These are phyloP conservation scores for Schoenoplectus tabernaemontani DNA, from an alignment of 202 grass and related monocot genomes.

Conservation along the genomic window DNA sequence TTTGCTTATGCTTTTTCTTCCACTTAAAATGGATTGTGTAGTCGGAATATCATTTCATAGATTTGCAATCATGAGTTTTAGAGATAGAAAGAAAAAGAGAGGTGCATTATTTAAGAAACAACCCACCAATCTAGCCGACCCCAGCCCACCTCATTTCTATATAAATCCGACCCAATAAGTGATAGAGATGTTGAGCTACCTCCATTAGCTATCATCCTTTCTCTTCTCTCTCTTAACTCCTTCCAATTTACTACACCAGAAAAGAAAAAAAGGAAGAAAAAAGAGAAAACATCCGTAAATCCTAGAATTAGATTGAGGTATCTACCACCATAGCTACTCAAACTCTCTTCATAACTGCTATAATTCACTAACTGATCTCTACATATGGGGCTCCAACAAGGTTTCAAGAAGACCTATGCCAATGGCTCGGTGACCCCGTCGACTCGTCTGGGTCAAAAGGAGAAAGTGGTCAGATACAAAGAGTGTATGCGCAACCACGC, in stretches of 20 bases:
- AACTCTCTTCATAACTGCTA: background rate
- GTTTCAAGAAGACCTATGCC: slow-evolving; percentile 15
- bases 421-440: slow-evolving; percentile 28
- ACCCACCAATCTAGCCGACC: background rate
- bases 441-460: slow-evolving; percentile 19
- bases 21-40: background rate
- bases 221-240: background rate
- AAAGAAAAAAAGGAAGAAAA: slow-evolving; percentile 19
- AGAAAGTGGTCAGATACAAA: slow-evolving; percentile 55
- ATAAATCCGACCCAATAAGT: slow-evolving; percentile 33
- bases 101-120: slow-evolving; percentile 27
- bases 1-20: background rate
- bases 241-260: slow-evolving; percentile 15
- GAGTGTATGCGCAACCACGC: slow-evolving; percentile 95
- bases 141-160: slow-evolving; percentile 27
- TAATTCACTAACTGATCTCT: background rate
- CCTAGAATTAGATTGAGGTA: background rate
- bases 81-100: background rate
- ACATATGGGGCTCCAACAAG: slow-evolving; percentile 66
- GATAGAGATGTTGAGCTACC: slow-evolving; percentile 24
- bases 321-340: background rate
- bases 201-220: background rate
- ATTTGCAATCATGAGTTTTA: slow-evolving; percentile 12
- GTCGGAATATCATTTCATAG: background rate
- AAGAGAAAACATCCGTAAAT: slow-evolving; percentile 12